phyloP scores from a whole-genome alignment of 495 filamentous ascomycete genomes.

The Parachaetomium inaequale region DNA sequence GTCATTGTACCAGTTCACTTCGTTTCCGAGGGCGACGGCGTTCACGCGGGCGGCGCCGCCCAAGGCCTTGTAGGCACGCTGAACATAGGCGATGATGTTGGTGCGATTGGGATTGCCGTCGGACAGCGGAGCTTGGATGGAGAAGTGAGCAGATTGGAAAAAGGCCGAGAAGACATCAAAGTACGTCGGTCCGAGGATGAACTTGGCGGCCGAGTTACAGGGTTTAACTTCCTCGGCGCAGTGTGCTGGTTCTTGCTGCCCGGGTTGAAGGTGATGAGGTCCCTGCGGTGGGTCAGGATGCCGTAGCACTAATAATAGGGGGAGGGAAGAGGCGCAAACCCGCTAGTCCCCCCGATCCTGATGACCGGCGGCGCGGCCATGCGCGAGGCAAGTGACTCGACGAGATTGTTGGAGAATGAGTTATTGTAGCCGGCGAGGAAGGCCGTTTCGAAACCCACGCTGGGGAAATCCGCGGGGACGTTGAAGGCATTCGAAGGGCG shows the following conservation, averaged over 20 bases:
- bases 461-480: neutral
- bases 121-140: neutral
- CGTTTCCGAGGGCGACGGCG: neutral
- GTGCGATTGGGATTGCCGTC: neutral
- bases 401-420: neutral
- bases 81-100: neutral
- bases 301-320: neutral
- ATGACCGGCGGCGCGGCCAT: neutral
- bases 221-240: neutral
- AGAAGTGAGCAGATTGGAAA: neutral
- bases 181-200: neutral
- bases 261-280: neutral
- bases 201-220: neutral
- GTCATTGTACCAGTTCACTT: neutral
- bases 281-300: neutral
- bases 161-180: neutral
- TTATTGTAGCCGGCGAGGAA: neutral
- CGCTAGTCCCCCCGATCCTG: neutral
- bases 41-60: neutral
- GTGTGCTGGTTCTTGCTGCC: neutral
- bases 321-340: neutral
- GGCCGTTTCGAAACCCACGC: neutral
- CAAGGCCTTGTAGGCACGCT: neutral
- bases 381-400: neutral
- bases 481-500: neutral